Evolutionary conservation across 179 eudicot genomes (phyloP), one percentile per base, ranked within the genome.

Genomic region (Silene noctiflora): DNA sequence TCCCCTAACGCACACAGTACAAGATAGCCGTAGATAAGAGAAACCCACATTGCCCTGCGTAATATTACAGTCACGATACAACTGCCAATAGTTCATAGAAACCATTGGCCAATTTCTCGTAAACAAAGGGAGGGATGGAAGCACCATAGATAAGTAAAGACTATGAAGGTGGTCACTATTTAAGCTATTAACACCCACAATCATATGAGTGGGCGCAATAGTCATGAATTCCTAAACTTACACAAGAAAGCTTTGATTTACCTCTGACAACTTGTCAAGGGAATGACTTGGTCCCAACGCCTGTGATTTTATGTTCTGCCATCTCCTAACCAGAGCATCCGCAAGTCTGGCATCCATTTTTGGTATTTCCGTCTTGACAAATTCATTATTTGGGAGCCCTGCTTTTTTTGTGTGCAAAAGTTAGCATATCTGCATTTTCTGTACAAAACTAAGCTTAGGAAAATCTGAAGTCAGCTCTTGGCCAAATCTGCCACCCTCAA

Each of bases 311-410:
- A 91, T 81, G 76, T 75, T 81, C 82, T 95, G 97, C 99, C 99
- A 95, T 81, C 85, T 91, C 46, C 88, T 89, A 76, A 93, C 97
- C 69, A 93, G 48, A 81, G 59, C 82, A 86, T 93, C 99, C 1
- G 99, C 99, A 46, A 86, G 85, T 71, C 89, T 87, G 42, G 97
- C 97, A 87, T 95, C 98, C 99, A 95, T 95, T 88, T 86, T 91
- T 4, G 89, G 90, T 75, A 87, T 78, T 81, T 82, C 88, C 71
- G 77, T 85, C 22, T 75, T 87, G 21, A 75, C 56, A 74, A 73
- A 78, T 77, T 85, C 91, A 81, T 68, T 79, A 82, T 79, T 75
- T 59, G 81, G 20, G 74, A 75, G 60, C 56, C 84, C 94, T 89
- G 82, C 67, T 79, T 29, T 29, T 55, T 71, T 17, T 65, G 69